Percentiles rank a stretch among this genome's conserved stretches.
These are phyloP conservation scores for Tuber umbilicatum DNA, from an alignment of 495 filamentous ascomycete species.

Conservation along the genomic window DNA sequence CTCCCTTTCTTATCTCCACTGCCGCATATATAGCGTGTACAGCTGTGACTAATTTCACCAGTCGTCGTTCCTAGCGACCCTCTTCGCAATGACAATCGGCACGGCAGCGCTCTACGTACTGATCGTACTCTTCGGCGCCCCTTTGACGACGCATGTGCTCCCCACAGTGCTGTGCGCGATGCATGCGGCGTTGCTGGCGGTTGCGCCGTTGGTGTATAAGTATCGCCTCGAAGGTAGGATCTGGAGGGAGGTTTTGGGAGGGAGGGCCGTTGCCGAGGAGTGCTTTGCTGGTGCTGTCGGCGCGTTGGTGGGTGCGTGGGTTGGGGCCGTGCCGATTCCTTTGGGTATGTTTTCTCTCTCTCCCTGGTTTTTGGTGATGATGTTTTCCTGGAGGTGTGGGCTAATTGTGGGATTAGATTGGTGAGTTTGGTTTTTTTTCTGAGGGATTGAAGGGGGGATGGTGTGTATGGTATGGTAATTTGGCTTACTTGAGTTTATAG, in stretches of 20 bases:
- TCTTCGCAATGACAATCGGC: slow-evolving; percentile 45
- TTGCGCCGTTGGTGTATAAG: slow-evolving; percentile 70
- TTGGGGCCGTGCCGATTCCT: slow-evolving; percentile 86
- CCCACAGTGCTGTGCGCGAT: slow-evolving; percentile 73
- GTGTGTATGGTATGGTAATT: background rate
- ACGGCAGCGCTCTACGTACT: slow-evolving; percentile 56
- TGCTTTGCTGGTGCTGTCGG: slow-evolving; percentile 61
- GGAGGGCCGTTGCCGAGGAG: slow-evolving; percentile 57
- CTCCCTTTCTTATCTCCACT: slow-evolving; percentile 41
- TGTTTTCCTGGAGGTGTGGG: background rate
- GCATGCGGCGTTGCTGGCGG: slow-evolving; percentile 70
- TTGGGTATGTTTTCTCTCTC: slow-evolving; percentile 49
- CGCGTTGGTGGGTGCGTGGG: slow-evolving; percentile 59
- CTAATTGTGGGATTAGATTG: slow-evolving; percentile 16
- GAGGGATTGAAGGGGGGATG: background rate
- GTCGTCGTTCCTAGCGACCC: slow-evolving; percentile 55
- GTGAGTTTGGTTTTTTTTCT: slow-evolving; percentile 11
- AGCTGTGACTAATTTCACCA: slow-evolving; percentile 42
- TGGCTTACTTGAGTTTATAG: slow-evolving; percentile 41
- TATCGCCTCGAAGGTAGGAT: slow-evolving; percentile 67
- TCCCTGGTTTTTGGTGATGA: background rate
- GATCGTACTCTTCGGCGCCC: slow-evolving; percentile 84
- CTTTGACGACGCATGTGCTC: slow-evolving; percentile 69
- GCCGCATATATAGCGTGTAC: slow-evolving; percentile 22
- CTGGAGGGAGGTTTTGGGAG: slow-evolving; percentile 65